Base-by-base conservation (phyloP, 2,329 filamentous ascomycete genomes). In the Xylaria sp. region DNA sequence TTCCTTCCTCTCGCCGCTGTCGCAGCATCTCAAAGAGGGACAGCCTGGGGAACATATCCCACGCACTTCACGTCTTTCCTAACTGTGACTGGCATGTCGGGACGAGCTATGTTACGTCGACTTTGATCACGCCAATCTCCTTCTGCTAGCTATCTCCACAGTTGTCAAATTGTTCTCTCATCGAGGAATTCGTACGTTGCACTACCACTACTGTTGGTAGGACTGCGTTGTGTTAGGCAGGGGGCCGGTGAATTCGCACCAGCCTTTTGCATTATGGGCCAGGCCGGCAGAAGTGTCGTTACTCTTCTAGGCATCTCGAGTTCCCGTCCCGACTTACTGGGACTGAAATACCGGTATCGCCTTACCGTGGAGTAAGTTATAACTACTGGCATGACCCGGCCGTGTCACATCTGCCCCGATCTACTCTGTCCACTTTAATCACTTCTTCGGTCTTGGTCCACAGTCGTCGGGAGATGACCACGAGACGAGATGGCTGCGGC, bases 401-500 rank as follows among this genome's bases (percentile, higher is more conserved):
- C 23, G 30, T 13, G 39, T 16, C 39, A 3, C n/a, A 35, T 11
- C 7, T 37, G 11, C 44, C n/a, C 2, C 44, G 19, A 35, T 35
- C 55, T 44, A 10, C 8, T 46, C 30, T 55, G 49, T 18, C 50
- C 34, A 13, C 39, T 55, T n/a, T 57, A 44, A 54, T 11, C 13
- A 47, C 47, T 23, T 57, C 37, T 54, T 9, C 9, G 19, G 19
- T 53, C 44, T 59, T 56, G 30, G 30, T 50, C 59, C 50, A 52
- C 19, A 55, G 49, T 34, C 9, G 16, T 57, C 50, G 48, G 52
- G 61, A 62, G 52, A 66, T 65, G 60, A 63, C 48, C 49, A 56
- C 49, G 37, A 60, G 13, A 50, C 58, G 58, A 59, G 42, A 70
- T 70, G 67, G 63, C 62, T 47, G 69, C 68, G 66, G 58, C 58